These are phyloP conservation scores for Zizania palustris DNA, from an alignment of 202 grass and related monocot genomes.

Conservation along the genomic window DNA sequence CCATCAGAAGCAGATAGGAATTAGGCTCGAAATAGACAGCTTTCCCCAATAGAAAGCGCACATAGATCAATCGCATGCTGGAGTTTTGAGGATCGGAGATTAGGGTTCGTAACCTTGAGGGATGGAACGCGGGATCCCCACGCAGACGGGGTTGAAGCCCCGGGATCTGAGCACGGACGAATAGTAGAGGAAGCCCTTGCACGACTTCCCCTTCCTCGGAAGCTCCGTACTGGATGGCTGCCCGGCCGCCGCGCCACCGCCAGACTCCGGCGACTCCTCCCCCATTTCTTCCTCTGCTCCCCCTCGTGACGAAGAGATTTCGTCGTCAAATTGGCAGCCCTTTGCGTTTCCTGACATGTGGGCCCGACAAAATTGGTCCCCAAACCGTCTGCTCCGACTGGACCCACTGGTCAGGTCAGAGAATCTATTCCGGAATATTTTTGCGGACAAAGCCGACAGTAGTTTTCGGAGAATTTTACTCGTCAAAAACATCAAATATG, in stretches of 20 bases:
- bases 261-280: slow-evolving; percentile 52
- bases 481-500: too few species aligned
- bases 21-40: not conserved
- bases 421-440: too few species aligned
- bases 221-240: not conserved
- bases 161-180: slow-evolving; percentile 78
- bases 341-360: slow-evolving; percentile 8
- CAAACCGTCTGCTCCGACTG: not conserved
- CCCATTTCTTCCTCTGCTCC: slow-evolving; percentile 37
- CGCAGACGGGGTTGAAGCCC: slow-evolving; percentile 75
- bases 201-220: slow-evolving; percentile 72
- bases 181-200: slow-evolving; percentile 93
- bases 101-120: slow-evolving; percentile 62
- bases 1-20: not conserved
- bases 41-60: not conserved
- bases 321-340: slow-evolving; percentile 2
- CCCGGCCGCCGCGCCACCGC: slow-evolving; percentile 25
- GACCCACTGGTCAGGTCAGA: not conserved
- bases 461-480: too few species aligned
- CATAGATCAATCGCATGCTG: not conserved
- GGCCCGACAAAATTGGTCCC: not conserved
- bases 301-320: slow-evolving; percentile 31
- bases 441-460: too few species aligned
- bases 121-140: slow-evolving; percentile 81
- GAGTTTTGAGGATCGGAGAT: not conserved